Evolutionary conservation across 2,329 filamentous ascomycete genomes (phyloP), one percentile per base, ranked within the genome.

Genomic region (Dactylellina sp.): DNA sequence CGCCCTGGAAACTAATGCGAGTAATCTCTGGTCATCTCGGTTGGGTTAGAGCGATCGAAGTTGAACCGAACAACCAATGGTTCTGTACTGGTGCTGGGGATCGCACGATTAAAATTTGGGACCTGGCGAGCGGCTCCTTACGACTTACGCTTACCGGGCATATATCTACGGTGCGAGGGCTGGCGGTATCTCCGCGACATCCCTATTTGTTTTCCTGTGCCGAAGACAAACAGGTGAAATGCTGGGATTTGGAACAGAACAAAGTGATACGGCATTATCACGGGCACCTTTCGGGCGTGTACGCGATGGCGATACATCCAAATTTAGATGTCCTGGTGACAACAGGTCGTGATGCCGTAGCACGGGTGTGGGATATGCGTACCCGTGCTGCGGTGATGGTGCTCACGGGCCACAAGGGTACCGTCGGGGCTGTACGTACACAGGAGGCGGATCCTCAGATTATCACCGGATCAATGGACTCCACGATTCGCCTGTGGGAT

Each of bases 171-270:
- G 93, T 97, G 0, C 89, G 93, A 60, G 95, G 95, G 1, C 86
- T 99, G 52, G 95, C 94, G 0, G 92, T 99, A 6, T 97, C 92
- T 18, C 91, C 93, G 14, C 86, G 95, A 50, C 95, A 99, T 82
- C 96, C 95, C 0, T 99, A 99, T 80, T 86, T 99, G 7, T 99
- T 99, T 82, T 97, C 93, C 9, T 99, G 95, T 79, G 96, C 92
- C 70, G 95, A 99, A 82, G 95, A 99, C 81, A 99, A 99, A 84
- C 97, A 97, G 93, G 95, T 99, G 75, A 99, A 99, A 83, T 99
- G 95, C 83, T 99, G 95, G 95, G 95, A 99, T 83, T 84, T 99
- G 77, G 95, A 99, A 82, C 97, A 94, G n/a, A 99, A 99, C 84
- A 97, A 97, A 82, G 95, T 99, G 72, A 97, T 98, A 80, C 88